Percentiles rank a stretch among this genome's conserved stretches.
Evolutionary conservation across 2,329 filamentous ascomycete genomes (phyloP).

Genomic region (Sclerotinia spermophila): DNA sequence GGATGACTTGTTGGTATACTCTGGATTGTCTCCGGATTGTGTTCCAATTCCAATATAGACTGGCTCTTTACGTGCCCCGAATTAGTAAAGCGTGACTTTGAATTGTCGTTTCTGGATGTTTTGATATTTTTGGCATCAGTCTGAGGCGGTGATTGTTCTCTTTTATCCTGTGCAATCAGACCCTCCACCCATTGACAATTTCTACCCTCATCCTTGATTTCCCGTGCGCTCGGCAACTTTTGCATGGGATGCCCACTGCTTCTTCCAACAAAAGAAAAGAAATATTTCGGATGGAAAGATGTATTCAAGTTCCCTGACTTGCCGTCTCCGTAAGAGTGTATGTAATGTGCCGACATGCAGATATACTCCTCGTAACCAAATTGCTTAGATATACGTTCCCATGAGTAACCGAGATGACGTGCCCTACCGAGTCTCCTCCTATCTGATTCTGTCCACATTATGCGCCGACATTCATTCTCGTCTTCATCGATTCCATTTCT

Average conservation of each 20-base stretch:
- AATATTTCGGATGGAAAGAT: neutral
- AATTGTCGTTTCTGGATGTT: neutral
- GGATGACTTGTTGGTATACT: neutral
- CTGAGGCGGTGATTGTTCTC: neutral
- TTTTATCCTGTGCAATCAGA: neutral
- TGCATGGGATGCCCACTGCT: neutral
- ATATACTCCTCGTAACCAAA: neutral
- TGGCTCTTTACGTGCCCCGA: neutral
- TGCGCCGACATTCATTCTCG: neutral
- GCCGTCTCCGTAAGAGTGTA: neutral
- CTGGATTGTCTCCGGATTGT: too few relatives aligned
- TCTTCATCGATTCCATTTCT: neutral
- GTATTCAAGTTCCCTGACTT: neutral
- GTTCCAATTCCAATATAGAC: too few relatives aligned
- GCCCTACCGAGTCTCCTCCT: neutral
- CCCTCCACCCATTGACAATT: neutral
- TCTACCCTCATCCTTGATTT: neutral
- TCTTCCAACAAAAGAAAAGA: neutral
- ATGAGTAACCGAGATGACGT: conserved; percentile 1
- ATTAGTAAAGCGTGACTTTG: neutral
- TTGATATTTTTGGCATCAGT: neutral
- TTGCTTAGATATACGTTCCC: neutral
- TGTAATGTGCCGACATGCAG: conserved; percentile 2
- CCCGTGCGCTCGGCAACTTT: neutral
- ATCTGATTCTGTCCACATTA: neutral